A percentile compares a stretch with the other conserved stretches of the same genome.
Evolutionary conservation across 1,139 yeast genomes (phyloP).

Genomic region (Geotrichum candidum): DNA sequence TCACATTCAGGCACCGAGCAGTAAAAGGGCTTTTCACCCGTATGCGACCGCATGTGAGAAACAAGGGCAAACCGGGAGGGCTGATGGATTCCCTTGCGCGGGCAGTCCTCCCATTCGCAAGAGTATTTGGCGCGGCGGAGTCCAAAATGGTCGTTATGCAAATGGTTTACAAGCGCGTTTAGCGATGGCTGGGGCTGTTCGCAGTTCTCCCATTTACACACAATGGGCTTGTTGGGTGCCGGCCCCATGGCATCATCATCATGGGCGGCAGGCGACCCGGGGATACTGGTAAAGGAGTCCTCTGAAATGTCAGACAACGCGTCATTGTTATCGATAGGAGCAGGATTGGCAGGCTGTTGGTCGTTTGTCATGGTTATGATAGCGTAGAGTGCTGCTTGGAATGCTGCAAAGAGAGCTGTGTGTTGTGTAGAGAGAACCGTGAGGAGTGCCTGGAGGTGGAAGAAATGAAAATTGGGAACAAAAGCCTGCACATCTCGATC

Average conservation of each 20-base stretch:
- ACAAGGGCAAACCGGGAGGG: conserved; percentile 56
- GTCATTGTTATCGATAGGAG: conserved; percentile 1
- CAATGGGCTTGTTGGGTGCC: conserved; percentile 10
- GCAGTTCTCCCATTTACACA: conserved; percentile 40
- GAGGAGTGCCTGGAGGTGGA: too few relatives aligned
- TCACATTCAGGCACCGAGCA: conserved; percentile 70
- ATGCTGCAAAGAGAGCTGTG: too few relatives aligned
- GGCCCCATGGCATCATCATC: conserved; percentile 12
- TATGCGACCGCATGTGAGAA: conserved; percentile 59
- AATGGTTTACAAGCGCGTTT: conserved; percentile 37
- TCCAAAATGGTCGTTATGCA: conserved; percentile 38
- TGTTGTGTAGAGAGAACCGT: too few relatives aligned
- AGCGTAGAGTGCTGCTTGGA: not conserved
- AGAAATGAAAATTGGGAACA: too few relatives aligned
- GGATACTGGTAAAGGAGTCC: conserved; percentile 17
- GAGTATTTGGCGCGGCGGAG: conserved; percentile 42
- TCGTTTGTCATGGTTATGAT: not conserved
- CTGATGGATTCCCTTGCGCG: conserved; percentile 49
- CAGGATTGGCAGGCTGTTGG: not conserved
- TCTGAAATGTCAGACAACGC: conserved; percentile 15
- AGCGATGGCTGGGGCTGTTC: conserved; percentile 28
- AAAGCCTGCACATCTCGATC: too few relatives aligned
- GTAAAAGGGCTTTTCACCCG: conserved; percentile 61
- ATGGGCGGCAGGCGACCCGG: conserved; percentile 15
- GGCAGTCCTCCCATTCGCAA: conserved; percentile 61